Conservation (phyloP, 805 yeast species). For the Metschnikowia chrysomelidarum region DNA sequence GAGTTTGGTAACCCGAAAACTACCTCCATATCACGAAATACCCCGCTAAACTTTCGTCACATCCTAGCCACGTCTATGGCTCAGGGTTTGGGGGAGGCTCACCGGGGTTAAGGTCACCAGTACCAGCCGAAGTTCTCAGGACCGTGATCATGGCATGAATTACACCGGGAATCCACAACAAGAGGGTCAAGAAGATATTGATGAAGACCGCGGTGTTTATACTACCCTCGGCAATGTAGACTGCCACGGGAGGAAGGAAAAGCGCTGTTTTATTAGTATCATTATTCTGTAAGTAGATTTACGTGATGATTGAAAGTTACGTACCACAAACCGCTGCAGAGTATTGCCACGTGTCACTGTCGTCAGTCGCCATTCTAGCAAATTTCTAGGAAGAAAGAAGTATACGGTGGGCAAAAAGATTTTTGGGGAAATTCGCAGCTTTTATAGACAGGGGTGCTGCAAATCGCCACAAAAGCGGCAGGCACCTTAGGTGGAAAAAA, state of each 20-base stretch:
- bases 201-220: slow-evolving; percentile 3
- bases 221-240: slow-evolving; percentile 7
- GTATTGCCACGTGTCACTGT: slow-evolving; percentile 7
- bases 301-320: background rate
- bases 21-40: no score
- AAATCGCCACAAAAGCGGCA: slow-evolving; percentile 7
- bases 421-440: slow-evolving; percentile 1
- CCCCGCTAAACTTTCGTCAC: no score
- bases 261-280: slow-evolving; percentile 6
- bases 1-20: no score
- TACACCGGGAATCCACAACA: slow-evolving; percentile 12
- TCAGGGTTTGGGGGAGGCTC: slow-evolving; percentile 1
- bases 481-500: no score
- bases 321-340: slow-evolving; percentile 9
- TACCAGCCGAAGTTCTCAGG: background rate
- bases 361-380: slow-evolving; percentile 13
- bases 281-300: background rate
- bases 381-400: slow-evolving; percentile 6
- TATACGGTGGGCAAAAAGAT: no score
- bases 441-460: slow-evolving; percentile 7
- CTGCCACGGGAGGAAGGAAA: slow-evolving; percentile 9
- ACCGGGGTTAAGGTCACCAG: background rate
- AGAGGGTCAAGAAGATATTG: slow-evolving; percentile 9
- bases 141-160: slow-evolving; percentile 8
- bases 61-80: background rate